Evolutionary conservation across 2,329 filamentous ascomycete species (phyloP).

Genomic region (Ascocoryne sarcoides): DNA sequence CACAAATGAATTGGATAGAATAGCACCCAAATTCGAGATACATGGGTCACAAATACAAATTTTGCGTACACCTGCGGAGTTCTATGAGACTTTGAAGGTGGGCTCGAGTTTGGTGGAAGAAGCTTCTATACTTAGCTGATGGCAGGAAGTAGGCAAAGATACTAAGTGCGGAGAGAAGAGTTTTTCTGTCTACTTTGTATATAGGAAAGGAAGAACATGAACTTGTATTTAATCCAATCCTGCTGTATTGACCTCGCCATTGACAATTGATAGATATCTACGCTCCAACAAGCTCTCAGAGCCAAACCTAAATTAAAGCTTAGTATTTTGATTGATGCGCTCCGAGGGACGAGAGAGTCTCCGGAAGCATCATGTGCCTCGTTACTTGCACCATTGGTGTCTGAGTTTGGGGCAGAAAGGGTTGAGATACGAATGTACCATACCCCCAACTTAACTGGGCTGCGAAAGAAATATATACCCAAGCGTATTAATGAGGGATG

Average conservation of each 20-base stretch:
- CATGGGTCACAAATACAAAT: constrained; percentile 72
- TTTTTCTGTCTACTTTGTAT: constrained; percentile 94
- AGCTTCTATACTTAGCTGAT: constrained; percentile 23
- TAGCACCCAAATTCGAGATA: constrained; percentile 86
- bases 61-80: constrained; percentile 72
- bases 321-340: constrained; percentile 82
- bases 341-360: constrained; percentile 85
- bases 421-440: constrained; percentile 97
- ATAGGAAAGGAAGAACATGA: constrained; percentile 91
- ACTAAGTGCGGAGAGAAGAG: constrained; percentile 62
- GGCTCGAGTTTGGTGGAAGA: constrained; percentile 14
- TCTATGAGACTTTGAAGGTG: constrained; percentile 87
- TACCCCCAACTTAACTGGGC: constrained; percentile 85
- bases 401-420: constrained; percentile 72
- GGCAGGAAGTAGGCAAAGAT: constrained; percentile 60
- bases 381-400: constrained; percentile 71
- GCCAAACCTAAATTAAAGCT: constrained; percentile 68
- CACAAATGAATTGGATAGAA: constrained; percentile 70
- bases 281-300: constrained; percentile 65
- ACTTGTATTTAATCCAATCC: constrained; percentile 42
- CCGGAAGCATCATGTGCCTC: constrained; percentile 82
- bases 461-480: constrained; percentile 76
- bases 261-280: constrained; percentile 50
- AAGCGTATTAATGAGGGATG: constrained; percentile 94
- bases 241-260: constrained; percentile 2